A percentile compares a stretch with the other conserved stretches of the same genome.
Conservation (phyloP, 106 monocot genomes). For the Dioscorea alata region DNA sequence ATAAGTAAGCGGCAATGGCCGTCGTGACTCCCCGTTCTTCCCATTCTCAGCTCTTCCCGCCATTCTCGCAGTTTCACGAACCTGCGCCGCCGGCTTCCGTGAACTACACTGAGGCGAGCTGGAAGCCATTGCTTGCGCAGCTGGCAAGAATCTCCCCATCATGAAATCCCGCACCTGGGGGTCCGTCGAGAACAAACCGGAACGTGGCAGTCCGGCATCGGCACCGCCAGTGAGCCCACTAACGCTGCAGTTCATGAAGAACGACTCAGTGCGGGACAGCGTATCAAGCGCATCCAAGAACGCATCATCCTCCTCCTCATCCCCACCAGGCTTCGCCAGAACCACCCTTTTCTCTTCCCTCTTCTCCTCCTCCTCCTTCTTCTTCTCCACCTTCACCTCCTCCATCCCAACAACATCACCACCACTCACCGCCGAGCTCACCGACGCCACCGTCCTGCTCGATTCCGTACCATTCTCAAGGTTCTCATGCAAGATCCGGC, state of each 20-base stretch:
- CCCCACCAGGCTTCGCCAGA: neutral
- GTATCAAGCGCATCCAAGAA: conserved; percentile 77
- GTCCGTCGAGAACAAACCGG: conserved; percentile 36
- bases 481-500: neutral
- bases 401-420: neutral
- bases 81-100: neutral
- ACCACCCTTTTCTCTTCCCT: neutral
- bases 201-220: neutral
- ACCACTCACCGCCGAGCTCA: conserved; percentile 7
- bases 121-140: conserved; percentile 46
- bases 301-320: conserved; percentile 43
- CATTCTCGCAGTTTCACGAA: neutral
- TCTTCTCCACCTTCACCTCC: neutral
- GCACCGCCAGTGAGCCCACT: conserved; percentile 38
- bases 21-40: conserved; percentile 4
- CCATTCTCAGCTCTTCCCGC: conserved; percentile 8
- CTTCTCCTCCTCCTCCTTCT: neutral
- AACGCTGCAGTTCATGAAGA: conserved; percentile 74
- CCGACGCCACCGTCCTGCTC: conserved; percentile 2
- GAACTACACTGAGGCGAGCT: conserved; percentile 16
- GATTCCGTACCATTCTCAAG: conserved; percentile 3
- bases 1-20: conserved; percentile 15
- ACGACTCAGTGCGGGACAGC: conserved; percentile 64
- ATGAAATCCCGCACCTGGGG: conserved; percentile 54
- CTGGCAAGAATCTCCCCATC: conserved; percentile 64